phyloP scores from a whole-genome alignment of 1,284 basidiomycete genomes.

The Pyrrhoderma lamaoense region DNA sequence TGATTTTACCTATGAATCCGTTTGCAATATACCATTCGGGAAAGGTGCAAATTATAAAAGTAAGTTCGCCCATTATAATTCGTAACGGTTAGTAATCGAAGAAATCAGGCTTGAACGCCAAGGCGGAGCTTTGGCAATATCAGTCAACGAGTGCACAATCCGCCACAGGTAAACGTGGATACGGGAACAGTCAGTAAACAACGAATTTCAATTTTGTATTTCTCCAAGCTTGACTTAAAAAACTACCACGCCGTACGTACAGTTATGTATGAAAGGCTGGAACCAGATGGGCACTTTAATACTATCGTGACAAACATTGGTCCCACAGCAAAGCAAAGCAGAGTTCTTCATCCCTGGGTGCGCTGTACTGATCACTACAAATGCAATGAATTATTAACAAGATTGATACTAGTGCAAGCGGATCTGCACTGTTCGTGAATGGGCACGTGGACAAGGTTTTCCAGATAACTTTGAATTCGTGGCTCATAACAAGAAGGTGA shows the following conservation, averaged over 20 bases:
- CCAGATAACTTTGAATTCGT: conserved; percentile 61
- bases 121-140: conserved; percentile 38
- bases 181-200: conserved; percentile 35
- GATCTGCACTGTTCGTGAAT: conserved; percentile 61
- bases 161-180: conserved; percentile 42
- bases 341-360: conserved; percentile 59
- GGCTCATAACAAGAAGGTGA: conserved; percentile 41
- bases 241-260: neutral
- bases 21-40: conserved; percentile 45
- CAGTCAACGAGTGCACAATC: conserved; percentile 51
- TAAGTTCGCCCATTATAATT: conserved; percentile 24
- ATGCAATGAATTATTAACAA: neutral
- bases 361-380: conserved; percentile 5
- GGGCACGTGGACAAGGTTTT: conserved; percentile 71
- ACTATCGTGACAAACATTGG: conserved; percentile 69
- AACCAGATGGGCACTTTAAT: conserved; percentile 46
- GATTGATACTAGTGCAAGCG: conserved; percentile 48
- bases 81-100: neutral
- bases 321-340: conserved; percentile 66
- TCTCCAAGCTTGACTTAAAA: neutral
- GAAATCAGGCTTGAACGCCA: conserved; percentile 21
- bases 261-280: conserved; percentile 58
- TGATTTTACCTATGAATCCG: conserved; percentile 33
- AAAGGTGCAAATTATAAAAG: conserved; percentile 53
- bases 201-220: too few species aligned